These are phyloP conservation scores for Pestalotiopsis sp. DNA, from an alignment of 2,329 filamentous ascomycete genomes.

Conservation along the genomic window DNA sequence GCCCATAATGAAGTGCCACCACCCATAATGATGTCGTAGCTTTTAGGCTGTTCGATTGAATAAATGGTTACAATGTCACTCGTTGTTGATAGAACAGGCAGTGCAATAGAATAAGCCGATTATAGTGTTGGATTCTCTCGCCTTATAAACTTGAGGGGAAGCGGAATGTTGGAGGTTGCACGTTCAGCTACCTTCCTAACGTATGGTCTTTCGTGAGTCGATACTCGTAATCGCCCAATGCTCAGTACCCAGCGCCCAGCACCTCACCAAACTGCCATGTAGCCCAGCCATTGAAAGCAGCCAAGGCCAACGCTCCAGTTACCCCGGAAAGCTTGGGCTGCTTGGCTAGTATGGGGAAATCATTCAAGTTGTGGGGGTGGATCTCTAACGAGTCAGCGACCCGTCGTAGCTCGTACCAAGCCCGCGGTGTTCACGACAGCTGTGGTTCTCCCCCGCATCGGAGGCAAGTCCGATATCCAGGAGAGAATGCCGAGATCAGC, in stretches of 20 bases:
- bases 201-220: neutral
- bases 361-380: neutral
- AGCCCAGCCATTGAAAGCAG: neutral
- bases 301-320: neutral
- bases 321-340: constrained; percentile 12
- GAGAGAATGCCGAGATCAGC: constrained; percentile 1
- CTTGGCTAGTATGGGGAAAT: neutral
- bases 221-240: neutral
- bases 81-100: neutral
- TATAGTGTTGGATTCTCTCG: neutral
- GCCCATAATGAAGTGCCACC: constrained; percentile 41
- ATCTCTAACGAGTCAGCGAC: neutral
- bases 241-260: neutral
- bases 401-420: neutral
- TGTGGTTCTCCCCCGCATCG: neutral
- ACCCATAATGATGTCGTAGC: constrained; percentile 29
- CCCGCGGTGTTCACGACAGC: neutral
- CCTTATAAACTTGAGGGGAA: neutral
- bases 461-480: constrained; percentile 4
- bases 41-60: neutral
- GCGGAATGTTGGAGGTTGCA: neutral
- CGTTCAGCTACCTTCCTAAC: neutral
- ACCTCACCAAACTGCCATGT: neutral
- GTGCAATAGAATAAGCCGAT: neutral
- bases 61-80: neutral